Evolutionary conservation across 352 stramenopile genomes (phyloP), one percentile per base, ranked within the genome.

Genomic region (Pilasporangium apinafurcum): DNA sequence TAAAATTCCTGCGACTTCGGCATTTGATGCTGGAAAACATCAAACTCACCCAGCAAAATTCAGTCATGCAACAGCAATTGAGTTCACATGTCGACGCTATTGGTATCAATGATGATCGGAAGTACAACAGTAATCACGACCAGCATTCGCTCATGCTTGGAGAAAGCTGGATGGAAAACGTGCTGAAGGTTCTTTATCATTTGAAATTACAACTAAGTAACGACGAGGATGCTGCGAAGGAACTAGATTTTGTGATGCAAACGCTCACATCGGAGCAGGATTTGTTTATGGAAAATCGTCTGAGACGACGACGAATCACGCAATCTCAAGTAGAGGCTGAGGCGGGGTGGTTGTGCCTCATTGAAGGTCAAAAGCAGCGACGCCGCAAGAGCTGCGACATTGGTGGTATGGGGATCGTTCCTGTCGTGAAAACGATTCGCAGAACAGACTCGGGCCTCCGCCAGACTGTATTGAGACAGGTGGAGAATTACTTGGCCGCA

Each of bases 81-180:
- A 83, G 73, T 47, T 76, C 56, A 6, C 62, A 81, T 44, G 60
- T 86, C 12, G 65, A 86, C 28, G 63, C 70, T 13, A 62, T 83
- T 17, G 70, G 68, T 8, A 68, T 74, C 55, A 59, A 59, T n/a
- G 44, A 68, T 27, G 35, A 52, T 22, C 37, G 22, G 3, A 41
- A 14, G 33, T 36, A 25, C 16, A 8, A 26, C 3, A 45, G 38
- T 21, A 18, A 45, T 5, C 38, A 35, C 8, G 28, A 48, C 28
- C 35, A 28, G 18, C 29, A 43, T 34, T 41, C 20, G 17, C 44
- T 47, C 12, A 53, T 49, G 26, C 62, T 78, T 10, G 74, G 70
- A n/a, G 74, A 86, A 30, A 84, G 68, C 42, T 76, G 62, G 51
- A 84, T 88, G 76, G 76, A 84, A 43, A 76, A 83, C 53, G 70